Evolutionary conservation across 2,329 filamentous ascomycete species (phyloP), one percentile per base, ranked within the genome.

Genomic region (Colletotrichum chrysophilum): DNA sequence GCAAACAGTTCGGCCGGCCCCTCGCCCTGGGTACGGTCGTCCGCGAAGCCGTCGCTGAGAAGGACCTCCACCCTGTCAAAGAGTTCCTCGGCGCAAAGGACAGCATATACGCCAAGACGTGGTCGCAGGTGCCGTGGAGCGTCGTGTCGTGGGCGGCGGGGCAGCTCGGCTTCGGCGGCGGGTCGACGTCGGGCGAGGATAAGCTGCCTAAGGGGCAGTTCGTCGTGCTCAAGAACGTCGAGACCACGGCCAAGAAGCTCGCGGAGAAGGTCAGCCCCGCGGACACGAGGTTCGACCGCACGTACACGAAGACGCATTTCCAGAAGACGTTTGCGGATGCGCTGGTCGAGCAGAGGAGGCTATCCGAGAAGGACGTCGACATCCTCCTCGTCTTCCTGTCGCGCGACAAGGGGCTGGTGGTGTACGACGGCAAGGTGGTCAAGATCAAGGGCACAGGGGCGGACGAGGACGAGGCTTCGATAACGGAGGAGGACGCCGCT

Each of bases 1-100:
- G 90, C 65, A 92, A 92, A 60, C 93, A 96, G 79, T 96, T 92
- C 84, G 97, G 97, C 3, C 91, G 93, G 61, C 97, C 97, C 3
- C 89, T 96, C 12, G 95, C 94, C 4, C 87, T 99, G 1, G 94
- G 94, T 2, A 91, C 93, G 5, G 97, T 96, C 7, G 87, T 98
- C 65, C 85, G 86, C 34, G 96, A 98, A 80, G 94, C 94, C 0
- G 86, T 97, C 2, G 87, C 89, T 67, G 91, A 89, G 58, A 92
- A 89, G 62, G 92, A 94, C 60, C 90, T 98, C 83, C 87, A 98
- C 14, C 91, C 94, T 0, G 80, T 96, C 13, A 86, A 90, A 16
- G 89, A 94, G 12, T 99, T 98, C 80, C 83, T 94, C 70, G 82
- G 81, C 5, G 87, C 90, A 3, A 89, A 89, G 69, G 91, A 93